phyloP scores from a whole-genome alignment of 2,329 filamentous ascomycete genomes.

The Phyllosticta paracitricarpa region DNA sequence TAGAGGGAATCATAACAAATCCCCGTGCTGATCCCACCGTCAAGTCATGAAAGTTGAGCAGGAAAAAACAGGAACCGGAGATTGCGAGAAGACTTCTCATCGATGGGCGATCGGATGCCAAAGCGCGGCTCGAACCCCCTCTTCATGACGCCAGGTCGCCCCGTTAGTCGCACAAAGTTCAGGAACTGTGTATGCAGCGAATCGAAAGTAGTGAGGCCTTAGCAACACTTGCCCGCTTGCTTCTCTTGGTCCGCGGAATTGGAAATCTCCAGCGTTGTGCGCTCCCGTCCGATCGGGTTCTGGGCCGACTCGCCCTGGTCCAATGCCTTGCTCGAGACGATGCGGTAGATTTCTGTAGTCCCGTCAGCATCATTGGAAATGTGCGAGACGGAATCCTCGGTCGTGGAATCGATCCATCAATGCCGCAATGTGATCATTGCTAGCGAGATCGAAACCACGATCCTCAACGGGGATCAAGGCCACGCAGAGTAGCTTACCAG shows the following conservation, averaged over 20 bases:
- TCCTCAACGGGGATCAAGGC: neutral
- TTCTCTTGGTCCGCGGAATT: slow-evolving; percentile 70
- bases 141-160: slow-evolving; percentile 9
- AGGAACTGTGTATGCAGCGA: slow-evolving; percentile 11
- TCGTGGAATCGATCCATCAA: no score
- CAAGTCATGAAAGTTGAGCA: slow-evolving; percentile 3
- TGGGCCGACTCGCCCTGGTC: slow-evolving; percentile 78
- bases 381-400: neutral
- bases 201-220: slow-evolving; percentile 21
- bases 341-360: slow-evolving; percentile 93
- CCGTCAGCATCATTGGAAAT: neutral
- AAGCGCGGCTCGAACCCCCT: slow-evolving; percentile 4
- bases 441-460: neutral
- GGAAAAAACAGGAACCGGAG: slow-evolving; percentile 6
- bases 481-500: slow-evolving; percentile 51
- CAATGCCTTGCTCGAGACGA: slow-evolving; percentile 94
- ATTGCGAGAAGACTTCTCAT: slow-evolving; percentile 9
- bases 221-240: slow-evolving; percentile 78
- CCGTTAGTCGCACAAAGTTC: slow-evolving; percentile 3
- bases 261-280: slow-evolving; percentile 74
- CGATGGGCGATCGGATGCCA: slow-evolving; percentile 7
- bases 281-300: slow-evolving; percentile 62
- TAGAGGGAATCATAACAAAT: slow-evolving; percentile 7
- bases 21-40: slow-evolving; percentile 5
- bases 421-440: no score